Percentiles rank a stretch among this genome's conserved stretches.
These are phyloP conservation scores for Oryza meridionalis DNA, from an alignment of 176 grass and related monocot genomes.

Conservation along the genomic window DNA sequence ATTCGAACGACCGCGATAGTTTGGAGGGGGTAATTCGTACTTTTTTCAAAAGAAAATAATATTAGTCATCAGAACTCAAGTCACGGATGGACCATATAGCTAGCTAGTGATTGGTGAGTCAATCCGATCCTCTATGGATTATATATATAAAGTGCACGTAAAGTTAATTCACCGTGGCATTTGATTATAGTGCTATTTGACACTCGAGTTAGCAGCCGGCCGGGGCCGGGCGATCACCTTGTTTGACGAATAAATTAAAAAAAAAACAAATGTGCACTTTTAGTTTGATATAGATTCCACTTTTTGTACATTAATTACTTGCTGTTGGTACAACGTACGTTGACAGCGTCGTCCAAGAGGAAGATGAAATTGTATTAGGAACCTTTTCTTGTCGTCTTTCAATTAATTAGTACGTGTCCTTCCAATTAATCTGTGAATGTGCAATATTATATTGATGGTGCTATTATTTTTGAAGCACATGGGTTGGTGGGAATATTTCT, in stretches of 20 bases:
- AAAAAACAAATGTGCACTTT: neutral
- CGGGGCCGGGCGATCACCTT: neutral
- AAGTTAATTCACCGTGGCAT: neutral
- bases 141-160: neutral
- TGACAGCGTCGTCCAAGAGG: neutral
- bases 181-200: neutral
- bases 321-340: too few relatives aligned
- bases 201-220: neutral
- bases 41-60: too few relatives aligned
- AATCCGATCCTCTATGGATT: neutral
- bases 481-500: neutral
- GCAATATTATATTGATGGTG: neutral
- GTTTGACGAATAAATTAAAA: neutral
- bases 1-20: too few relatives aligned
- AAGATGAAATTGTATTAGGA: neutral
- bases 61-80: too few relatives aligned
- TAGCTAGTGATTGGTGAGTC: neutral
- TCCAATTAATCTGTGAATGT: neutral
- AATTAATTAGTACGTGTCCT: neutral
- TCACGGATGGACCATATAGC: too few relatives aligned
- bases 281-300: neutral
- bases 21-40: too few relatives aligned
- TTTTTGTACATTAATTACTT: too few relatives aligned
- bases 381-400: neutral
- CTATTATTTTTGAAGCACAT: neutral